phyloP scores from a whole-genome alignment of 1,284 basidiomycete species.

The Erythrobasidium hasegawianum region DNA sequence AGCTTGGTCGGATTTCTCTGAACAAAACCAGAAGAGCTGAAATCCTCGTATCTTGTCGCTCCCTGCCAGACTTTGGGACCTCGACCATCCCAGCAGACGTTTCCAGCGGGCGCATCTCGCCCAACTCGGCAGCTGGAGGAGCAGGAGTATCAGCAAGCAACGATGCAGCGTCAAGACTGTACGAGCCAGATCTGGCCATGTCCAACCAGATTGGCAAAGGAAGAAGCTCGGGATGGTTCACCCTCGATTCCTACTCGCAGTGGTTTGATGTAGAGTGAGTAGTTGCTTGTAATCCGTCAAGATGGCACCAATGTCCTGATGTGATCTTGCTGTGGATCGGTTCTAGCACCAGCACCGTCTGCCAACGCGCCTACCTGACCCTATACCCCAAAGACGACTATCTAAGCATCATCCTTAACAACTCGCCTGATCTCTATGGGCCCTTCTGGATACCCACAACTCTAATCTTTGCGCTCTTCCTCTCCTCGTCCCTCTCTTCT shows the following conservation, averaged over 20 bases:
- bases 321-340: no score
- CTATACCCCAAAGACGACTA: constrained; percentile 53
- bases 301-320: no score
- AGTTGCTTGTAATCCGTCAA: no score
- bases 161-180: constrained; percentile 30
- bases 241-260: constrained; percentile 52
- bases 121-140: constrained; percentile 3
- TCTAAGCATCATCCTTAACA: constrained; percentile 51
- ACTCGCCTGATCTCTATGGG: constrained; percentile 56
- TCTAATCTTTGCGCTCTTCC: constrained; percentile 81
- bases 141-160: background rate
- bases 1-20: no score
- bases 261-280: constrained; percentile 53
- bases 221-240: constrained; percentile 44
- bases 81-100: constrained; percentile 27
- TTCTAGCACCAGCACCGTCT: constrained; percentile 46
- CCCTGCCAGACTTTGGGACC: constrained; percentile 33
- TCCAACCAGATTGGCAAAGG: constrained; percentile 24
- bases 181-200: constrained; percentile 22
- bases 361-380: constrained; percentile 51
- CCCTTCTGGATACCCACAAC: constrained; percentile 95
- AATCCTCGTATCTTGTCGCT: no score
- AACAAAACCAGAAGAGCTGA: no score
- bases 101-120: constrained; percentile 12
- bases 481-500: constrained; percentile 80